Evolutionary conservation across 176 grass and related monocot species (phyloP), one percentile per base, ranked within the genome.

Genomic region (Oryza nivara): DNA sequence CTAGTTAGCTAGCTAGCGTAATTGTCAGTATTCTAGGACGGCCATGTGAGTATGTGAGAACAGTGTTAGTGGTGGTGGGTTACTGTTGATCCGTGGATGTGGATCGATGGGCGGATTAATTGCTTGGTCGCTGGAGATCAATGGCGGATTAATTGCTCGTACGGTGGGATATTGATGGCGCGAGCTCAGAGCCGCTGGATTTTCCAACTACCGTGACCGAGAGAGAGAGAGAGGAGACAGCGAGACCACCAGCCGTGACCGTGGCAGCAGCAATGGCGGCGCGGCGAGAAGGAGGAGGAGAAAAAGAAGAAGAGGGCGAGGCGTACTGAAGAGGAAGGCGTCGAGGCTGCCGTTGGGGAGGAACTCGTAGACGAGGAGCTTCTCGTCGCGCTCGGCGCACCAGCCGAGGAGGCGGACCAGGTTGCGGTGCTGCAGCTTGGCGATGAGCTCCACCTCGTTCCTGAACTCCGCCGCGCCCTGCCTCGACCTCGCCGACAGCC

Each of bases 341-440:
- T 97, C 92, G 58, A 97, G 94, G 56, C 94, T 97, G 77, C 90
- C 69, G 70, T 97, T 97, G 64, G 94, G 90, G 19, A 97, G 90
- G 88, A 92, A 97, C 48, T 97, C 94, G 76, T 97, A 97, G 34
- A 97, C 85, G 61, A 97, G 92, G 23, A 97, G 79, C 83, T 97
- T 97, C 88, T 97, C 94, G 22, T 94, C 92, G 60, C 82, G 88
- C 61, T 90, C 92, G 19, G 91, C 92, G 84, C 94, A 97, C 72
- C 92, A 97, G 3, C 94, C 94, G 70, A 94, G 76, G 14, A 97
- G 80, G 8, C 92, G 86, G 52, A 94, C 94, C n/a, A 97, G 88
- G 85, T 97, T 97, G 68, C 94, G 81, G 86, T 97, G 94, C 90
- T 97, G 94, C 60, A 97, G 92, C 79, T 97, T 97, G 43, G 94